Evolutionary conservation across 2,329 filamentous ascomycete species (phyloP).

Genomic region (Xylariaceae sp.): DNA sequence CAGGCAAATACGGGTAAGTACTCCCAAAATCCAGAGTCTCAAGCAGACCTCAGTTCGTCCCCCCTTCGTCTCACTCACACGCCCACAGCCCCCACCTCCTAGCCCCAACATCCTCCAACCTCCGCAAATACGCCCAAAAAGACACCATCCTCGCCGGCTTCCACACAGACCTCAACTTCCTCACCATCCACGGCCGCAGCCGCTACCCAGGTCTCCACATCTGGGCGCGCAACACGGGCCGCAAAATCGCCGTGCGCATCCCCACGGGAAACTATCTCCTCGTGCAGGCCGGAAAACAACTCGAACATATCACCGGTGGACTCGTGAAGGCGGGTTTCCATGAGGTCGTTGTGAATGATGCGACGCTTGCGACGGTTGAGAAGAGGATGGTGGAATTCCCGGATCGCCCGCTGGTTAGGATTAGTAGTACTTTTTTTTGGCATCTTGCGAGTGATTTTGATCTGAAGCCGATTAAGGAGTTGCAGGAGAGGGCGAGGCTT

Average conservation of each 20-base stretch:
- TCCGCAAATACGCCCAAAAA: constrained; percentile 45
- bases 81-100: constrained; percentile 52
- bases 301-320: constrained; percentile 56
- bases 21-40: too few species aligned
- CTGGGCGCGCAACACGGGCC: constrained; percentile 59
- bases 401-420: constrained; percentile 49
- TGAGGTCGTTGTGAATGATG: constrained; percentile 54
- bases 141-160: constrained; percentile 59
- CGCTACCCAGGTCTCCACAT: constrained; percentile 58
- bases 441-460: constrained; percentile 54
- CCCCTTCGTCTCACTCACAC: not conserved
- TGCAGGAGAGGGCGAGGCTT: constrained; percentile 40
- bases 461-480: constrained; percentile 45
- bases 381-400: constrained; percentile 39
- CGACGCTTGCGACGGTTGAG: constrained; percentile 45
- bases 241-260: constrained; percentile 54
- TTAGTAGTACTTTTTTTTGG: constrained; percentile 58
- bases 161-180: constrained; percentile 60
- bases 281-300: constrained; percentile 58
- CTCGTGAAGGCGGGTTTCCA: constrained; percentile 58
- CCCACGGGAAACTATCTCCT: constrained; percentile 53
- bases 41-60: not conserved
- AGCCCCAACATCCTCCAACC: constrained; percentile 55
- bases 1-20: constrained; percentile 50
- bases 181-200: constrained; percentile 59